Conservation (phyloP, 1,139 yeast species). For the Suhomyces guaymorum region DNA sequence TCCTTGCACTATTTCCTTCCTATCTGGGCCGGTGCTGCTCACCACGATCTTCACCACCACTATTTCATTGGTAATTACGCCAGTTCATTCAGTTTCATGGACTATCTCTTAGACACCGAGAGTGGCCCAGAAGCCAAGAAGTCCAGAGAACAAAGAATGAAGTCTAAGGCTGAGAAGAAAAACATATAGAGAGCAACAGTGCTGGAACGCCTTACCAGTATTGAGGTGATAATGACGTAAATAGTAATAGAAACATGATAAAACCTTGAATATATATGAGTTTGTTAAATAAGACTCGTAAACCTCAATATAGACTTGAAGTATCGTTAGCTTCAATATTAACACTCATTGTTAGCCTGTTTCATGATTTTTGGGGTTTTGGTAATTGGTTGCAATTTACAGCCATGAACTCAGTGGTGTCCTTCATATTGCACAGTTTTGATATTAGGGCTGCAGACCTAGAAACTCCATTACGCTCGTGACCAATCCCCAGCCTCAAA, state of each 20-base stretch:
- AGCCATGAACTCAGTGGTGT: no score
- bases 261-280: no score
- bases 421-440: no score
- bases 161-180: constrained; percentile 45
- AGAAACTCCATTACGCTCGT: constrained; percentile 1
- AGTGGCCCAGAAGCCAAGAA: constrained; percentile 69
- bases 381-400: no score
- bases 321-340: no score
- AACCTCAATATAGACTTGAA: no score
- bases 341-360: no score
- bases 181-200: constrained; percentile 8
- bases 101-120: constrained; percentile 77
- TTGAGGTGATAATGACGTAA: no score
- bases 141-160: constrained; percentile 60
- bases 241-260: no score
- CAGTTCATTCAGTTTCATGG: constrained; percentile 94
- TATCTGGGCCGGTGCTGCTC: constrained; percentile 98
- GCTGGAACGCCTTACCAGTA: no score
- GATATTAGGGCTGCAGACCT: constrained; percentile 18
- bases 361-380: no score
- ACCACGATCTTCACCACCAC: constrained; percentile 95
- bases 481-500: not conserved
- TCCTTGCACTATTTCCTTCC: constrained; percentile 88
- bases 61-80: constrained; percentile 93
- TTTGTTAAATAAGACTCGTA: no score